Evolutionary conservation across 2,329 filamentous ascomycete genomes (phyloP).

Genomic region (Stylonectria norvegica): DNA sequence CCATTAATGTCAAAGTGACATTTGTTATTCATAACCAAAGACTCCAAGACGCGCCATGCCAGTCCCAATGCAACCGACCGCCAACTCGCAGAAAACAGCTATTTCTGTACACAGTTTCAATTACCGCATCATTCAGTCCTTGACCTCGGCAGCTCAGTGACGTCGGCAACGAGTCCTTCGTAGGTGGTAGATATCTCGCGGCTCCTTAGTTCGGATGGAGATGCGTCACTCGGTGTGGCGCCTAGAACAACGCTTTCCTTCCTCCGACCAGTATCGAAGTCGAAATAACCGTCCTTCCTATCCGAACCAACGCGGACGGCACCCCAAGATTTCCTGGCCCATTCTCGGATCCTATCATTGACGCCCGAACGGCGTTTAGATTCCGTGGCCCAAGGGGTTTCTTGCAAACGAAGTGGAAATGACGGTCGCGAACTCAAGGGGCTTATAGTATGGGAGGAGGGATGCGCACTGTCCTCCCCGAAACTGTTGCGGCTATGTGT

Average conservation of each 20-base stretch:
- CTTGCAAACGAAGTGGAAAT: conserved; percentile 20
- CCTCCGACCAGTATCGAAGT: conserved; percentile 11
- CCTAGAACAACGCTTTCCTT: conserved; percentile 17
- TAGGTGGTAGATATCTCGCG: no score
- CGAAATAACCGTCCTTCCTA: conserved; percentile 22
- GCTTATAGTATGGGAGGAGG: conserved; percentile 4
- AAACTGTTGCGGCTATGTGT: conserved; percentile 24
- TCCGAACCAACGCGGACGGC: conserved; percentile 25
- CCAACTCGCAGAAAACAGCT: no score
- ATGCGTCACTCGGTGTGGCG: conserved; percentile 15
- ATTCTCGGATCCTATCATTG: conserved; percentile 33
- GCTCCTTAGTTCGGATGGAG: conserved; percentile 15
- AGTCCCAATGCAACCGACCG: no score
- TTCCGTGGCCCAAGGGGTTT: conserved; percentile 29
- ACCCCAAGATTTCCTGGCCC: conserved; percentile 33
- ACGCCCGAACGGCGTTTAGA: conserved; percentile 28
- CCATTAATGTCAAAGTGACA: conserved; percentile 12
- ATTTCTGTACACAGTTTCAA: no score
- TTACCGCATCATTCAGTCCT: conserved; percentile 6
- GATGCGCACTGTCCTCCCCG: conserved; percentile 21
- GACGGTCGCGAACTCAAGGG: conserved; percentile 5
- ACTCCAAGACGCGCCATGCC: not conserved
- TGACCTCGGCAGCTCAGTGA: conserved; percentile 13
- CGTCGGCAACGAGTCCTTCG: no score
- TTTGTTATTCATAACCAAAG: not conserved